phyloP scores from a whole-genome alignment of 1,284 basidiomycete genomes.

The Trichosporon ovoides region DNA sequence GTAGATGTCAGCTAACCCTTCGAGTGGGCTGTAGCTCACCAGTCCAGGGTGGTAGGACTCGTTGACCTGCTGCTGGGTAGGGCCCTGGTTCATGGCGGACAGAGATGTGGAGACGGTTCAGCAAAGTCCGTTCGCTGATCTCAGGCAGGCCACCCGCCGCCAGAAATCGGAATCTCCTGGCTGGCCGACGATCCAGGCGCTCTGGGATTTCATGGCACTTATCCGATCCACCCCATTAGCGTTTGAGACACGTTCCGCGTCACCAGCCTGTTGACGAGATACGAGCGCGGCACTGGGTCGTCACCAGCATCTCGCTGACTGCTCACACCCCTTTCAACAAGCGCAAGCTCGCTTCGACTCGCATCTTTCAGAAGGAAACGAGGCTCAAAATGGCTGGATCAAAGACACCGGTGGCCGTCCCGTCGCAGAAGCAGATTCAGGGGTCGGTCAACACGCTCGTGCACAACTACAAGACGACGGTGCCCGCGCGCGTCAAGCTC shows the following conservation, averaged over 20 bases:
- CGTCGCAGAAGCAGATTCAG: conserved; percentile 24
- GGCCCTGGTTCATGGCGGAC: conserved; percentile 1
- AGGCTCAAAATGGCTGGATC: conserved; percentile 1
- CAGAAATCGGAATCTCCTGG: conserved; percentile 5
- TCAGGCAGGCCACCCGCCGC: neutral
- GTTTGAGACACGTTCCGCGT: neutral
- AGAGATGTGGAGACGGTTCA: neutral
- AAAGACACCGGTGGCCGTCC: neutral
- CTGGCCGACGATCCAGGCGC: neutral
- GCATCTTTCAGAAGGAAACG: no score
- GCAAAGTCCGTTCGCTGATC: neutral
- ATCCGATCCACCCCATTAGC: neutral
- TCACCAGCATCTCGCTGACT: neutral
- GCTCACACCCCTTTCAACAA: neutral
- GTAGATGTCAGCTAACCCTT: conserved; percentile 7
- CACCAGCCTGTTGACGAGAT: neutral
- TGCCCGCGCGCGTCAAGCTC: conserved; percentile 80
- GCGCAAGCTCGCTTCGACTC: neutral
- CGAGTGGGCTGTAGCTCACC: neutral
- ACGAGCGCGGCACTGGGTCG: neutral
- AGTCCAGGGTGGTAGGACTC: conserved; percentile 25
- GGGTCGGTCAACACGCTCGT: conserved; percentile 59
- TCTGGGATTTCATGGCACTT: neutral
- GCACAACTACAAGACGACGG: conserved; percentile 70
- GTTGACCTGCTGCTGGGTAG: conserved; percentile 15